phyloP scores from a whole-genome alignment of 108 stramenopile genomes.

The Parietichytrium sp. region DNA sequence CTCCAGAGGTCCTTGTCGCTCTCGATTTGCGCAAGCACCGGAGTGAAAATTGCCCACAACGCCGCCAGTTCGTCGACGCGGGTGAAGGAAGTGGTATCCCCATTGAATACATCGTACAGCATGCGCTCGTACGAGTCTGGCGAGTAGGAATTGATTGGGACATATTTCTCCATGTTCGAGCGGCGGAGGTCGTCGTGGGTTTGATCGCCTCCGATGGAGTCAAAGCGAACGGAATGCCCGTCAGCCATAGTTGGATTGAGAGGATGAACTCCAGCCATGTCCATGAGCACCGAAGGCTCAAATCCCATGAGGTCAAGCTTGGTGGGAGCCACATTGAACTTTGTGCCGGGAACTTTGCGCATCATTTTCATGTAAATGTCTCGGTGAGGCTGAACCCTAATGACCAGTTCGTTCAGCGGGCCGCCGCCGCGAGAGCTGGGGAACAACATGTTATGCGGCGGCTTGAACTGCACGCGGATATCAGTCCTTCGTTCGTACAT shows the following conservation, averaged over 20 bases:
- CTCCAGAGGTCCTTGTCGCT: constrained; percentile 4
- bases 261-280: neutral
- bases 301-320: constrained; percentile 9
- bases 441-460: constrained; percentile 64
- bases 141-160: constrained; percentile 63
- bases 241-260: too few relatives aligned
- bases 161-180: neutral
- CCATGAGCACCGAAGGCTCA: neutral
- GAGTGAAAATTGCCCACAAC: constrained; percentile 94
- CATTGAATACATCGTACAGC: constrained; percentile 83
- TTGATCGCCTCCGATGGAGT: neutral
- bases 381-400: constrained; percentile 83
- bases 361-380: constrained; percentile 77
- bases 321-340: neutral
- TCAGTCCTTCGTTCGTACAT: constrained; percentile 92
- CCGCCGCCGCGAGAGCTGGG: constrained; percentile 60
- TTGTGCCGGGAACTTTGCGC: constrained; percentile 59
- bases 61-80: constrained; percentile 86
- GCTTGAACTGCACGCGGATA: constrained; percentile 89
- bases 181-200: neutral
- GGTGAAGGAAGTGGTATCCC: constrained; percentile 82
- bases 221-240: too few relatives aligned
- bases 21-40: constrained; percentile 83
- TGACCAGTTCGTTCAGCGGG: constrained; percentile 89
- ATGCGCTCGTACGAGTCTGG: constrained; percentile 96